Evolutionary conservation across 768 basidiomycete species (phyloP).

Genomic region (Mycena rosella): DNA sequence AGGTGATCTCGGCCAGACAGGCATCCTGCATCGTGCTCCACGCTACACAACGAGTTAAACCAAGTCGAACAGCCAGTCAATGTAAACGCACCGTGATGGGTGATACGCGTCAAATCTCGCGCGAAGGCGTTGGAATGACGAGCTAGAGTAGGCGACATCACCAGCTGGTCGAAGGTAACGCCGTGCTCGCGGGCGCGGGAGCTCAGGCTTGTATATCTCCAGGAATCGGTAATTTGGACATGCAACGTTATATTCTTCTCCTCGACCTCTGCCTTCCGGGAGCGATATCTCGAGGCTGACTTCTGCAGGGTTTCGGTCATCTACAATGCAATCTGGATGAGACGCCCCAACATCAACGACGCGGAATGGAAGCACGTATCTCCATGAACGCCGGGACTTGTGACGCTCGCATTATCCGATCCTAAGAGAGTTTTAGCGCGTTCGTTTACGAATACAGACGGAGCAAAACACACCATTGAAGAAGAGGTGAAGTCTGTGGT

Average conservation of each 20-base stretch:
- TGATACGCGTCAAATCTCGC: background rate
- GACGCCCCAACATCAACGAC: background rate
- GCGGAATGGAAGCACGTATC: background rate
- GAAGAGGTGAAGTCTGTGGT: background rate
- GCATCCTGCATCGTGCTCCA: background rate
- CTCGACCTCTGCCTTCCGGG: background rate
- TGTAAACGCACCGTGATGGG: background rate
- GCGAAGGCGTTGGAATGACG: slow-evolving; percentile 12
- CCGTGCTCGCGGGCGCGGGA: background rate
- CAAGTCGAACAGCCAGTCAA: background rate
- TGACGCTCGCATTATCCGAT: background rate
- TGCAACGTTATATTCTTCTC: background rate
- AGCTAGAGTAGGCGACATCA: background rate
- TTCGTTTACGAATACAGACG: background rate
- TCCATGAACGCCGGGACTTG: slow-evolving; percentile 3
- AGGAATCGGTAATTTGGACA: background rate
- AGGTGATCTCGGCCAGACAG: background rate
- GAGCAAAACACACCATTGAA: background rate
- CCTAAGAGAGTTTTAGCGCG: no score
- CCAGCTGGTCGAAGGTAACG: background rate
- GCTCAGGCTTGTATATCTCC: background rate
- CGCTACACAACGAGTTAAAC: background rate
- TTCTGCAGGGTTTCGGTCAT: slow-evolving; percentile 3
- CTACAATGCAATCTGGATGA: background rate
- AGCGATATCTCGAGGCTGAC: background rate